Conservation (phyloP, 257 asterid genomes). For the Cinchona pubescens region DNA sequence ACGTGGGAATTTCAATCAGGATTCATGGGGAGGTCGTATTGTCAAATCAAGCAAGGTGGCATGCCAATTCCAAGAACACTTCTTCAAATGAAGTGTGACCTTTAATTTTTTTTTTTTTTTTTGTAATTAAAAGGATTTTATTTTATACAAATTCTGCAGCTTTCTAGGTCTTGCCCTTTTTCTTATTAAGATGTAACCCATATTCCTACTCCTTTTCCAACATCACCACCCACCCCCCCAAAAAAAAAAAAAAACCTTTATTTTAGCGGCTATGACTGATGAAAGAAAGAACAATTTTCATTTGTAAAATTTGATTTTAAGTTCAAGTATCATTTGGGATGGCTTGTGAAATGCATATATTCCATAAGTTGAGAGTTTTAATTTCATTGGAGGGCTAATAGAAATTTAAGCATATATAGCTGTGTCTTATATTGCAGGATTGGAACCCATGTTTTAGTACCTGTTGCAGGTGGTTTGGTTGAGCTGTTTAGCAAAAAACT, state of each 20-base stretch:
- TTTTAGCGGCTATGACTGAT: not conserved
- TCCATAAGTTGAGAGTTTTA: too few species aligned
- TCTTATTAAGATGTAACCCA: not conserved
- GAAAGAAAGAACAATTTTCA: too few species aligned
- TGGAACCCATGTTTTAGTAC: conserved; percentile 76
- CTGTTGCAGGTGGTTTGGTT: conserved; percentile 59
- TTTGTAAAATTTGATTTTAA: not conserved
- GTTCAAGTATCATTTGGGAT: not conserved
- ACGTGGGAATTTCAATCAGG: conserved; percentile 31
- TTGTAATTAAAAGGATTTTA: not conserved
- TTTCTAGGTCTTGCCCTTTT: not conserved
- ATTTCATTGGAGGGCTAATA: not conserved
- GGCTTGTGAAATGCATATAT: not conserved
- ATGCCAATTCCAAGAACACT: conserved; percentile 27
- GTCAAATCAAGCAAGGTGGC: conserved; percentile 66
- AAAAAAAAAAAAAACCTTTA: too few species aligned
- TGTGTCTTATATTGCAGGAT: conserved; percentile 38
- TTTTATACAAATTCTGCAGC: not conserved
- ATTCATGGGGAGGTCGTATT: conserved; percentile 83
- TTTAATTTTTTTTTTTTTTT: not conserved
- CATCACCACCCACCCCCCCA: too few species aligned
- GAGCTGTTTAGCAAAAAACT: conserved; percentile 55
- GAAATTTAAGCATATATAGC: not conserved
- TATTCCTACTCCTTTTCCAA: not conserved
- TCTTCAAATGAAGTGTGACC: conserved; percentile 37